These are phyloP conservation scores for Polytrichum formosum DNA, from an alignment of 225 moss, liverwort and hornwort genomes.

Conservation along the genomic window DNA sequence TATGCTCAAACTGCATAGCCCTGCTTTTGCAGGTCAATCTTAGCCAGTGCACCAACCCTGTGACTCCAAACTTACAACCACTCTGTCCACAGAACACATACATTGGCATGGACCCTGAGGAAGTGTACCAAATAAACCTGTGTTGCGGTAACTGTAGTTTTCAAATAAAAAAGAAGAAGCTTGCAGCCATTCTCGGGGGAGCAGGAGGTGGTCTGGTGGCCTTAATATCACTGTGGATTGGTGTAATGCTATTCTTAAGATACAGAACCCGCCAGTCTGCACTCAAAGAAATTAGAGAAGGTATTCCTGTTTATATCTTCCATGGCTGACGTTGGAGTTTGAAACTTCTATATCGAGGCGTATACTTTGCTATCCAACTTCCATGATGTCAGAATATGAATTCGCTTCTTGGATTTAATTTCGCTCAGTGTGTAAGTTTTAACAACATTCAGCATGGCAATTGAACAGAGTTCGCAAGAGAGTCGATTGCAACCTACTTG, in stretches of 20 bases:
- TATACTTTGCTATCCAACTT: background rate
- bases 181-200: conserved; percentile 24
- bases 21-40: conserved; percentile 38
- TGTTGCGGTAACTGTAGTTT: conserved; percentile 34
- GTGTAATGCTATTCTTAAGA: conserved; percentile 15
- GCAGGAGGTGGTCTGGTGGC: conserved; percentile 29
- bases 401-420: background rate
- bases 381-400: background rate
- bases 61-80: conserved; percentile 32
- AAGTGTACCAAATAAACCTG: conserved; percentile 36
- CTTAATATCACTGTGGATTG: conserved; percentile 9
- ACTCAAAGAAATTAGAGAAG: conserved; percentile 46
- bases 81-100: conserved; percentile 24
- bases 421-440: too few species aligned
- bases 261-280: conserved; percentile 33
- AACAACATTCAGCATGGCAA: too few species aligned
- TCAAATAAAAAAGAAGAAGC: conserved; percentile 14
- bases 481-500: conserved; percentile 38
- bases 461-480: conserved; percentile 46
- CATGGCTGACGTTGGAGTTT: too few species aligned
- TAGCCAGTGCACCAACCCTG: conserved; percentile 44
- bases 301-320: conserved; percentile 8
- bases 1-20: background rate
- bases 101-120: conserved; percentile 15
- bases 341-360: background rate